Evolutionary conservation across 345 rosid genomes (phyloP).

Genomic region (Passiflora organensis): DNA sequence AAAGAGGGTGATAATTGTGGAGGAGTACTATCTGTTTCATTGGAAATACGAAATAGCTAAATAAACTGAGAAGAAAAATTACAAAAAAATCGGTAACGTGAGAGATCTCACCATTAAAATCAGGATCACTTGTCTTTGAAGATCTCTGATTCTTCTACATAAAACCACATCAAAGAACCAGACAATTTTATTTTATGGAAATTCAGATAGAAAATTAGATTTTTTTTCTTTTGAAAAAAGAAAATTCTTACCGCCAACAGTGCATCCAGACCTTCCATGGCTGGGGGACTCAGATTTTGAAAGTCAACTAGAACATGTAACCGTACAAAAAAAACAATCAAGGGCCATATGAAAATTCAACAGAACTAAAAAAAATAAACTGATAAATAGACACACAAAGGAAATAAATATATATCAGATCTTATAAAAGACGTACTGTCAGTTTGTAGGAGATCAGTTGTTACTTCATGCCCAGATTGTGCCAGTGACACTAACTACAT

Average conservation of each 20-base stretch:
- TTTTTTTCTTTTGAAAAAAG: neutral
- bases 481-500: conserved; percentile 71
- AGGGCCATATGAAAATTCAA: neutral
- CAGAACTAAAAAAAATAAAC: neutral
- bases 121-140: conserved; percentile 41
- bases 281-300: conserved; percentile 52
- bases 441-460: conserved; percentile 43
- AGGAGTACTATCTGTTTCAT: conserved; percentile 47
- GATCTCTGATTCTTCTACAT: conserved; percentile 56
- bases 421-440: conserved; percentile 28
- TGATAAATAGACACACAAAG: neutral
- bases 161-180: neutral
- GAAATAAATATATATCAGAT: neutral
- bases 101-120: conserved; percentile 46
- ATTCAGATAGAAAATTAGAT: neutral
- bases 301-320: conserved; percentile 50
- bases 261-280: conserved; percentile 63
- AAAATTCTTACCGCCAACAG: conserved; percentile 46
- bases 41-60: neutral
- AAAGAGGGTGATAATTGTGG: conserved; percentile 46
- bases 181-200: neutral
- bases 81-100: neutral
- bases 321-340: neutral
- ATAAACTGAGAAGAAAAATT: neutral
- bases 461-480: conserved; percentile 59